A percentile compares a stretch with the other conserved stretches of the same genome.
Evolutionary conservation across 352 stramenopile genomes (phyloP).

Genomic region (Globisporangium paddicum): DNA sequence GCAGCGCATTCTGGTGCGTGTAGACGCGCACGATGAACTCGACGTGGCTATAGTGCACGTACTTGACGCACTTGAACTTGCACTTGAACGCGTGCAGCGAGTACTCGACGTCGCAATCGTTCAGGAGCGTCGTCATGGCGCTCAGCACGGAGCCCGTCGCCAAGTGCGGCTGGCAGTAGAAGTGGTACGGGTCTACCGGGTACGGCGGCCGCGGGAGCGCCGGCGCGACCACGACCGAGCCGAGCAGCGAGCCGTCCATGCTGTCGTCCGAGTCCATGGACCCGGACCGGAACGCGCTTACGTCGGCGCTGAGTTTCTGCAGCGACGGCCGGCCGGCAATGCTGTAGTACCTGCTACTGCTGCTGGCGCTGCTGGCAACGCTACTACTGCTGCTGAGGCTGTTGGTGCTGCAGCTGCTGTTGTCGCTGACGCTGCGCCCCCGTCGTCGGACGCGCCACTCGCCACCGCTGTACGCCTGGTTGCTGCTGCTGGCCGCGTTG

Average conservation of each 20-base stretch:
- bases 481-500: constrained; percentile 18
- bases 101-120: constrained; percentile 60
- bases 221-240: constrained; percentile 35
- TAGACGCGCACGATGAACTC: constrained; percentile 79
- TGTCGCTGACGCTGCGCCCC: constrained; percentile 52
- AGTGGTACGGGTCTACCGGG: constrained; percentile 79
- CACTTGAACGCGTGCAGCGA: constrained; percentile 67
- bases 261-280: constrained; percentile 39
- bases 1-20: constrained; percentile 28
- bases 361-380: constrained; percentile 43
- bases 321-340: constrained; percentile 27
- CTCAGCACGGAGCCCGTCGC: constrained; percentile 30
- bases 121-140: constrained; percentile 44
- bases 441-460: constrained; percentile 36
- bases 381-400: constrained; percentile 43
- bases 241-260: constrained; percentile 26
- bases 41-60: constrained; percentile 80
- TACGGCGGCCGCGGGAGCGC: constrained; percentile 58
- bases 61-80: constrained; percentile 87
- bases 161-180: constrained; percentile 45
- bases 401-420: constrained; percentile 61
- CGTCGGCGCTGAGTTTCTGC: constrained; percentile 33
- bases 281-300: constrained; percentile 14
- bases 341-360: constrained; percentile 22
- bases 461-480: constrained; percentile 4